These are phyloP conservation scores for Pseudogymnoascus sp. DNA, from an alignment of 2,329 filamentous ascomycete genomes.

Conservation along the genomic window DNA sequence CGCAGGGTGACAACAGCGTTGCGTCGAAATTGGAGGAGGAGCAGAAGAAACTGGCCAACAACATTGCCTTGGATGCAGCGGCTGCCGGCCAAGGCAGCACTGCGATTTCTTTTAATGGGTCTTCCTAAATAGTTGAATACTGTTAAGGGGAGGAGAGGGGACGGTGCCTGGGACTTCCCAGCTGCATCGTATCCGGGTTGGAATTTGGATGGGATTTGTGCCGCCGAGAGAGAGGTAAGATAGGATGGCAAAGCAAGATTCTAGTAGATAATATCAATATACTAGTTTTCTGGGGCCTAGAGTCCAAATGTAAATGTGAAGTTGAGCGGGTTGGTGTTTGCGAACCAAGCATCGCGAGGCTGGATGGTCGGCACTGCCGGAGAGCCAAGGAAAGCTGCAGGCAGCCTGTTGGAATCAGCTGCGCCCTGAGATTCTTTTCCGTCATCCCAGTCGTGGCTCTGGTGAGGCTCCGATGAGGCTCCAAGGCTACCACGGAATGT, in stretches of 20 bases:
- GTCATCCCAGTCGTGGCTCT: neutral
- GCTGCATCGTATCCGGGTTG: neutral
- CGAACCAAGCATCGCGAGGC: neutral
- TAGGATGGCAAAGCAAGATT: neutral
- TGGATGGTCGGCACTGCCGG: neutral
- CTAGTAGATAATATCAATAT: neutral
- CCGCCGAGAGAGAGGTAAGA: neutral
- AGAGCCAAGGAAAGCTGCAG: neutral
- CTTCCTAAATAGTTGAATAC: conserved; percentile 6
- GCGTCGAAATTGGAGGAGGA: conserved; percentile 37
- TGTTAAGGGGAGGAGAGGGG: neutral
- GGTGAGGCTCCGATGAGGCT: neutral
- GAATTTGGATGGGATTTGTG: neutral
- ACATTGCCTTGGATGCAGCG: conserved; percentile 39
- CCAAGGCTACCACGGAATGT: neutral
- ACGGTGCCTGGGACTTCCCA: neutral
- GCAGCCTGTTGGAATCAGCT: neutral
- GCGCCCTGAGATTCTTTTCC: neutral
- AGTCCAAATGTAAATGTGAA: neutral
- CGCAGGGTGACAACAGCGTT: conserved; percentile 39
- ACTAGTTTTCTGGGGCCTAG: neutral
- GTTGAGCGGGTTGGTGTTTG: neutral
- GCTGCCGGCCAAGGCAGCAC: conserved; percentile 40
- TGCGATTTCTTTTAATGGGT: conserved; percentile 30
- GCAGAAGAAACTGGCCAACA: conserved; percentile 44